Evolutionary conservation across 2,329 filamentous ascomycete species (phyloP), one percentile per base, ranked within the genome.

Genomic region (Beauveria asiatica): DNA sequence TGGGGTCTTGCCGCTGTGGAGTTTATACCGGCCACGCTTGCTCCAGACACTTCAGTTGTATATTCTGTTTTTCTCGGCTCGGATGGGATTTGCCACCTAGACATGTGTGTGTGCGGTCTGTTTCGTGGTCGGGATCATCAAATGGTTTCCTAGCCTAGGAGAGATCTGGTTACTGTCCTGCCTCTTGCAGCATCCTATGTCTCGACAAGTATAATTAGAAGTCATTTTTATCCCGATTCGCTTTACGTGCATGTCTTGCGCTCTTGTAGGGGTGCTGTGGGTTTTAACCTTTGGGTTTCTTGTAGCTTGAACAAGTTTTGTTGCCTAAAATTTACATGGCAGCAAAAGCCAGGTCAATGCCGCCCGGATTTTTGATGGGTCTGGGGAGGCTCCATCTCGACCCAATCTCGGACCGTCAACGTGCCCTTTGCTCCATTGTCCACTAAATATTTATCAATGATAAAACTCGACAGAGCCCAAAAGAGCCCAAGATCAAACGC

Each of bases 61-160:
- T 62, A 62, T 62, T 62, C 27, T 56, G 51, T 56, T 55, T 59
- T 49, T 59, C 56, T 55, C 60, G 60, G 56, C 45, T 59, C 50
- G 50, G 44, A 44, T 30, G 19, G 33, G 42, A 45, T 54, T 41
- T 25, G 49, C 27, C 60, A 46, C 44, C 44, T 23, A 49, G 48
- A 49, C 33, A 9, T 25, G 25, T 16, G 21, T 19, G 60, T 61
- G 60, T 62, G 55, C 49, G 50, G 50, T 59, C 56, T 55, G 8
- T 61, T 53, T 62, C 56, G 60, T 49, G 42, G 56, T 39, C 42
- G 45, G 45, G 55, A 44, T 30, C 5, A 37, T 48, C 30, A 27
- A 30, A 52, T 52, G 55, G 49, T 59, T 59, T 62, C 45, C 53
- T 62, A 55, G 55, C 51, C 60, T 54, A 59, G 49, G 55, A 57